Conservation (phyloP, 352 stramenopile genomes). For the Globisporangium carolinianum region DNA sequence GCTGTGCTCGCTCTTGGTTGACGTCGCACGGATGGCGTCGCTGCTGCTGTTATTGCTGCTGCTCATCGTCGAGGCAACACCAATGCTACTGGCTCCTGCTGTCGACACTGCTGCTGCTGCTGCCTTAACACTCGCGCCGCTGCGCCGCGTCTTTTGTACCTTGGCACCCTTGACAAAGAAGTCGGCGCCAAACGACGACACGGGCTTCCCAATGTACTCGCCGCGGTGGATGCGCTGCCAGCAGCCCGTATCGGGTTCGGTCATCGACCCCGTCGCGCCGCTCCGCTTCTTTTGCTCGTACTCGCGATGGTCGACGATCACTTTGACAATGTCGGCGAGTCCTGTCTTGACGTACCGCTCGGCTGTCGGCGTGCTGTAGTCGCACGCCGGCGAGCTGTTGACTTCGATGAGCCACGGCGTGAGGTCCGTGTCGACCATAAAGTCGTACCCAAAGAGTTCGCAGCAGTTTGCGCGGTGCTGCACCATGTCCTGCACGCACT, state of each 20-base stretch:
- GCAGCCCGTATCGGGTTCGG: slow-evolving; percentile 46
- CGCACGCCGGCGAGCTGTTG: slow-evolving; percentile 90
- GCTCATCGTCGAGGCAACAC: no score
- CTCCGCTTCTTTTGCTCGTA: slow-evolving; percentile 46
- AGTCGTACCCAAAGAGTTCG: slow-evolving; percentile 92
- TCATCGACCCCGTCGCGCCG: slow-evolving; percentile 7
- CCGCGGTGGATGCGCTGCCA: slow-evolving; percentile 60
- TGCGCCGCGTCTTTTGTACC: slow-evolving; percentile 21
- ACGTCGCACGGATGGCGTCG: neutral
- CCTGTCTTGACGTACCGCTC: slow-evolving; percentile 84
- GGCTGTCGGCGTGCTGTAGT: slow-evolving; percentile 90
- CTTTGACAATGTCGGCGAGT: slow-evolving; percentile 80
- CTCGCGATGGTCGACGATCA: slow-evolving; percentile 83
- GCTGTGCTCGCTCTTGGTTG: neutral
- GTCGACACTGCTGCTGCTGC: neutral
- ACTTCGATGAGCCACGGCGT: slow-evolving; percentile 90
- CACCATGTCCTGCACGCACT: slow-evolving; percentile 85
- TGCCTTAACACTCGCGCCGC: neutral
- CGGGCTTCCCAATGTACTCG: slow-evolving; percentile 58
- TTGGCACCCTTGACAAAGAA: slow-evolving; percentile 64
- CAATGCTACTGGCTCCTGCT: no score
- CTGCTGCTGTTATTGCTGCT: neutral
- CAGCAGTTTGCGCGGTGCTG: slow-evolving; percentile 87
- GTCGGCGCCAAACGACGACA: slow-evolving; percentile 56
- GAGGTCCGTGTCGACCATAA: slow-evolving; percentile 88